These are phyloP conservation scores for Termitomyces sp. DNA, from an alignment of 768 basidiomycete species.

Conservation along the genomic window DNA sequence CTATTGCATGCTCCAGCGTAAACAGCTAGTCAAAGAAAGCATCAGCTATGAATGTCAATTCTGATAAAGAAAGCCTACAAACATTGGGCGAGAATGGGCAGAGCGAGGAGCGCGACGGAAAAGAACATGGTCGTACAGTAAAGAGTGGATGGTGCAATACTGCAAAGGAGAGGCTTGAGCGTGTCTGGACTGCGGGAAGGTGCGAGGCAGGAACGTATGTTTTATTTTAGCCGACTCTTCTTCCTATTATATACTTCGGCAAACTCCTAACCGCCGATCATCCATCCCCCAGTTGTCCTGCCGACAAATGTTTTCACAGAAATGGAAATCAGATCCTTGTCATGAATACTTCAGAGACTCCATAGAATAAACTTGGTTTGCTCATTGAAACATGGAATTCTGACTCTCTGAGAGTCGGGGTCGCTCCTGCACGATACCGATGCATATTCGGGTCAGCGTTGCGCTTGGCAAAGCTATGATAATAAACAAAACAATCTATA, in stretches of 20 bases:
- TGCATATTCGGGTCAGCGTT: background rate
- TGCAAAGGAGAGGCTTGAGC: slow-evolving; percentile 17
- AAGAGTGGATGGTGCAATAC: slow-evolving; percentile 15
- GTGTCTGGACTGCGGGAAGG: slow-evolving; percentile 7
- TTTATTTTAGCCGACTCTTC: background rate
- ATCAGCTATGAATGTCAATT: slow-evolving; percentile 1
- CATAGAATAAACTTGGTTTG: too few relatives aligned
- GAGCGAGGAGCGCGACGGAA: slow-evolving; percentile 35
- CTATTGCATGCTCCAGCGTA: slow-evolving; percentile 48
- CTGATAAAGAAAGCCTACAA: slow-evolving; percentile 9
- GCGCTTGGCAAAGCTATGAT: background rate
- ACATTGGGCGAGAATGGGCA: slow-evolving; percentile 43
- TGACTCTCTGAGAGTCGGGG: background rate
- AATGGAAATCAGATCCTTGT: background rate
- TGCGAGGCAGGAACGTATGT: slow-evolving; percentile 4
- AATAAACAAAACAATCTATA: background rate
- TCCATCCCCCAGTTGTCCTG: slow-evolving; percentile 5
- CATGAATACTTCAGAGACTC: background rate
- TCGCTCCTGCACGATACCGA: too few relatives aligned
- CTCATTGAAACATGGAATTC: background rate
- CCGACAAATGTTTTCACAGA: slow-evolving; percentile 3
- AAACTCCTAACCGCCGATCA: slow-evolving; percentile 5
- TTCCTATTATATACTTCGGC: slow-evolving; percentile 15
- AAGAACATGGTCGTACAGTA: slow-evolving; percentile 19
- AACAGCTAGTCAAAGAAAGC: slow-evolving; percentile 15